A percentile compares a stretch with the other conserved stretches of the same genome.
Conservation (phyloP, 2,329 filamentous ascomycete genomes). For the Rutstroemia sydowiana region DNA sequence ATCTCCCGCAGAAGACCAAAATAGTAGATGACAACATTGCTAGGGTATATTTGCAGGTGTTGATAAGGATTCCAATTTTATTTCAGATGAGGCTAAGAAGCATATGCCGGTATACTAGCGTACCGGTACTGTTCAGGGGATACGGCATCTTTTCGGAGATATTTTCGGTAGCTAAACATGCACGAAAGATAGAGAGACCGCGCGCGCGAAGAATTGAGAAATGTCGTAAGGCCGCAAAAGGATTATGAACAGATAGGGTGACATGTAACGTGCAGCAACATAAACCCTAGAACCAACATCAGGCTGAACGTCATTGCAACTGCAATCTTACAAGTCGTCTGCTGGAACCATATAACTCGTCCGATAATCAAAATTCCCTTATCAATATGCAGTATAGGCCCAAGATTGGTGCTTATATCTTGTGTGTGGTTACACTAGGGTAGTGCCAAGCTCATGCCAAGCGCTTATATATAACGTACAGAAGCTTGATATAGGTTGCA, state of each 20-base stretch:
- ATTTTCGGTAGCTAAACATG: constrained; percentile 4
- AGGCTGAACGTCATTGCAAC: constrained; percentile 7
- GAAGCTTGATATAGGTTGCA: constrained; percentile 1
- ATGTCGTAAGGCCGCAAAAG: background rate
- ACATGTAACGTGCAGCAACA: background rate
- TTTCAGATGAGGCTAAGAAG: background rate
- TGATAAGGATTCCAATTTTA: constrained; percentile 1
- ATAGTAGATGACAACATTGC: background rate
- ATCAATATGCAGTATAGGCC: background rate
- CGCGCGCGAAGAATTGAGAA: background rate
- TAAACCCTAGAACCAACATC: background rate
- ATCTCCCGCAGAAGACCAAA: constrained; percentile 3
- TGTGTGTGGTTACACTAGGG: background rate
- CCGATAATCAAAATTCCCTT: constrained; percentile 5
- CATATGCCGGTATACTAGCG: background rate
- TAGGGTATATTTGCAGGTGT: constrained; percentile 3
- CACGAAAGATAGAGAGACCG: too few relatives aligned
- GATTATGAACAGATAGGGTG: background rate
- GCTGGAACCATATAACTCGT: background rate
- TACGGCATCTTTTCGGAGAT: background rate
- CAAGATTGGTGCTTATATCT: background rate
- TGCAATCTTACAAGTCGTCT: background rate
- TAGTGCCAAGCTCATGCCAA: too few relatives aligned
- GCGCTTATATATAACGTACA: background rate
- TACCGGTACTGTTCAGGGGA: background rate